Percentiles rank a stretch among this genome's conserved stretches.
Evolutionary conservation across 441 rosid genomes (phyloP).

Genomic region (Populus trichocarpa): DNA sequence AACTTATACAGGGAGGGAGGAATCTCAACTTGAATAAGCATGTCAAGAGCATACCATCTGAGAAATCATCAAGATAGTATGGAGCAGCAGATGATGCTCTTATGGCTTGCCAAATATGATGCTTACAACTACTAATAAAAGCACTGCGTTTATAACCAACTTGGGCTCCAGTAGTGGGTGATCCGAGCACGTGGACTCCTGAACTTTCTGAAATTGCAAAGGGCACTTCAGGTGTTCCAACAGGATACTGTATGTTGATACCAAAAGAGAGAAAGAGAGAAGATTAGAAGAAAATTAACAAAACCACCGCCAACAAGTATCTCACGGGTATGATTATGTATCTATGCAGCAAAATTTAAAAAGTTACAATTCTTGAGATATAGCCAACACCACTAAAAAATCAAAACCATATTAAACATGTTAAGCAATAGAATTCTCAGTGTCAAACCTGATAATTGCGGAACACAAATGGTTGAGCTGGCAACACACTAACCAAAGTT

Average conservation of each 20-base stretch:
- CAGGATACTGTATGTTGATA: constrained; percentile 67
- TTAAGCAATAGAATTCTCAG: not conserved
- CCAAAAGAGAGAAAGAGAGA: constrained; percentile 12
- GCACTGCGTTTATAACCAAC: constrained; percentile 88
- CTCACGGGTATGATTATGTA: not conserved
- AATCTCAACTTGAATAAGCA: constrained; percentile 13
- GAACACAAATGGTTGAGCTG: constrained; percentile 94
- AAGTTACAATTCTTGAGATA: not conserved
- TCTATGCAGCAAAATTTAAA: constrained; percentile 7
- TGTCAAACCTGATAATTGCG: constrained; percentile 90
- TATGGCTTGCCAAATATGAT: constrained; percentile 93
- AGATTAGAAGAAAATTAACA: not conserved
- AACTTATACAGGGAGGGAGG: not conserved
- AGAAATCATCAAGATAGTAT: constrained; percentile 97
- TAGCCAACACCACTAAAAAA: not conserved
- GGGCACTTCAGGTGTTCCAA: constrained; percentile 89
- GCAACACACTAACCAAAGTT: constrained; percentile 87
- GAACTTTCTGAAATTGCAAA: constrained; percentile 71
- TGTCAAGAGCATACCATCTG: constrained; percentile 57
- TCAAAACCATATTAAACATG: not conserved
- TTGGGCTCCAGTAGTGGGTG: constrained; percentile 72
- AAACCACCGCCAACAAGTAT: not conserved
- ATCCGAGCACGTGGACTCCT: constrained; percentile 55
- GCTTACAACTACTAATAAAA: constrained; percentile 96
- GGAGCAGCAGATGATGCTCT: constrained; percentile 99